These are phyloP conservation scores for Whalleya microplaca DNA, from an alignment of 2,329 filamentous ascomycete species.

Conservation along the genomic window DNA sequence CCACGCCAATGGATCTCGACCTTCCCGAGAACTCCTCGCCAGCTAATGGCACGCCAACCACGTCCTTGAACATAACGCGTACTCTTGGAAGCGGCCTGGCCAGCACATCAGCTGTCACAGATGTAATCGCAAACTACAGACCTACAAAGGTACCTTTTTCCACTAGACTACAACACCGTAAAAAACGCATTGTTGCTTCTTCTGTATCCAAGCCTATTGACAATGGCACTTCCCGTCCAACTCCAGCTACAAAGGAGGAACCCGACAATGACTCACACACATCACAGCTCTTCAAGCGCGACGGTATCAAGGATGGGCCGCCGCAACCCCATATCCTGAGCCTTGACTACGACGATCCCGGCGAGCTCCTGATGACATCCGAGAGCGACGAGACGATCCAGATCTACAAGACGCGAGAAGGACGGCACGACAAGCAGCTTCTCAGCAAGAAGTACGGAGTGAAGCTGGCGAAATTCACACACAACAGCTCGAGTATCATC, in stretches of 20 bases:
- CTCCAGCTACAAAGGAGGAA: neutral
- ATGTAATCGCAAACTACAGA: constrained; percentile 77
- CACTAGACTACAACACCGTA: too few relatives aligned
- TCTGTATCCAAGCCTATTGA: neutral
- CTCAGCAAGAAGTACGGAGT: constrained; percentile 97
- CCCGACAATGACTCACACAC: constrained; percentile 7
- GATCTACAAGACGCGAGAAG: constrained; percentile 91
- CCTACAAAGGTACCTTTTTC: constrained; percentile 70
- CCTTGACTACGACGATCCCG: constrained; percentile 94
- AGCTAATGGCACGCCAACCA: constrained; percentile 42
- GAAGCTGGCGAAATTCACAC: constrained; percentile 91
- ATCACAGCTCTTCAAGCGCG: constrained; percentile 62
- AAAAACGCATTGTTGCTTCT: constrained; percentile 1
- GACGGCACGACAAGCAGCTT: constrained; percentile 84
- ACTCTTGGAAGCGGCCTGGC: constrained; percentile 46
- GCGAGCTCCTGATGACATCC: constrained; percentile 88
- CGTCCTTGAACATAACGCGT: constrained; percentile 54
- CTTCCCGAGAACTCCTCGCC: constrained; percentile 43
- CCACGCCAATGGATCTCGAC: constrained; percentile 63
- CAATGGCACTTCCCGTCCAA: neutral
- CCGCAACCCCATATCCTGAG: constrained; percentile 74
- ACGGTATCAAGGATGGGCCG: constrained; percentile 56
- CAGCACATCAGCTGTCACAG: constrained; percentile 69
- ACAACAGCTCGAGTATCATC: constrained; percentile 86
- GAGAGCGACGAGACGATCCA: constrained; percentile 95